Percentiles rank a stretch among this genome's conserved stretches.
Conservation (phyloP, 495 filamentous ascomycete species). For the Penicillium tannophilum region DNA sequence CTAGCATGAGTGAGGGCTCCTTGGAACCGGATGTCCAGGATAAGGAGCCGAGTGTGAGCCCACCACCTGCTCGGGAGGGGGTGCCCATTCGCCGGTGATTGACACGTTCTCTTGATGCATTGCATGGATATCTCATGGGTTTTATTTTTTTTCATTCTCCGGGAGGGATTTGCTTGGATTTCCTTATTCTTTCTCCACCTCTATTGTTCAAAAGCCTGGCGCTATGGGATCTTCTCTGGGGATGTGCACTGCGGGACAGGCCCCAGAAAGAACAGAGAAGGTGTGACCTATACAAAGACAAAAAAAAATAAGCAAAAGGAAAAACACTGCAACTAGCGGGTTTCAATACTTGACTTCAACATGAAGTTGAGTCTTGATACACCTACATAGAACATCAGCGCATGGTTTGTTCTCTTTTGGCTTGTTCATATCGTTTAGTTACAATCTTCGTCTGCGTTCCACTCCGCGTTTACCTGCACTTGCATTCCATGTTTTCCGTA, state of each 20-base stretch:
- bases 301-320: not conserved
- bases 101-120: constrained; percentile 5
- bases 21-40: constrained; percentile 32
- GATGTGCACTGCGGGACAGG: constrained; percentile 30
- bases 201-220: constrained; percentile 44
- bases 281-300: constrained; percentile 1
- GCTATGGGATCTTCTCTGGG: constrained; percentile 36
- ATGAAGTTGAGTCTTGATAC: not conserved
- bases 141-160: constrained; percentile 10
- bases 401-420: not conserved
- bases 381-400: constrained; percentile 6
- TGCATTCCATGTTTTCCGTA: constrained; percentile 3
- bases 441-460: not conserved
- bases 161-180: constrained; percentile 7
- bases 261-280: constrained; percentile 11
- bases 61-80: constrained; percentile 53
- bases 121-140: constrained; percentile 11
- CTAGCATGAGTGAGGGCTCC: constrained; percentile 69
- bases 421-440: constrained; percentile 14
- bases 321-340: not conserved
- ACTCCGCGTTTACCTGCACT: not conserved
- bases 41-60: constrained; percentile 44
- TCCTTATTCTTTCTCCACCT: constrained; percentile 7
- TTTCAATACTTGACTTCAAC: not conserved
- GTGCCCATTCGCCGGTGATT: constrained; percentile 64